Base-by-base conservation (phyloP, 179 eudicot genomes). In the Vitellaria paradoxa region DNA sequence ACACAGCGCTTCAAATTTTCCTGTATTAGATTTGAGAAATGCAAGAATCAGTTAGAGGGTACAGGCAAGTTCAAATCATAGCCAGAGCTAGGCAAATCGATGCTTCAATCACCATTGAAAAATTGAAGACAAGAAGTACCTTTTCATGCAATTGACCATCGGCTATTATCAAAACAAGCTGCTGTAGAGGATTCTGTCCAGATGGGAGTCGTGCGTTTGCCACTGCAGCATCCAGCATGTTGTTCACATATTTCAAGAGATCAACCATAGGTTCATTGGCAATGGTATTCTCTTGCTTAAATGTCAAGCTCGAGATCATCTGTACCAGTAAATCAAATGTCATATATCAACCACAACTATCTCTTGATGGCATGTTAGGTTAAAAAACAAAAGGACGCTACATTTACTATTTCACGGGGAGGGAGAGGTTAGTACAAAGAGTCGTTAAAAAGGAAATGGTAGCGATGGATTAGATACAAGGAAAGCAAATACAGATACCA, bases 281-380 rank as follows among this genome's bases (percentile, higher is more conserved):
- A 50, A 96, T 82, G 0, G 91, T 90, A 79, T 94, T 94, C 81
- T 96, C 99, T 90, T 96, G 99, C 85, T 88, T 88, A 74, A 96
- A 96, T 63, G 97, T 89, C 81, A 96, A 85, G 82, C 90, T 94
- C 70, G 99, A 94, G 77, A 96, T 85, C 93, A 96, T 94, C 99
- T 94, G 94, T 60, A 23, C 50, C 83, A 87, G 67, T 60, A 10
- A 42, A 71, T 79, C 45, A 72, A 46, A 59, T 9, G n/a, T 63
- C 37, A 47, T n/a, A 37, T 10, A 65, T 47, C 17, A 46, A 6
- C 9, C 68, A 63, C 42, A 52, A 26, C 2, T 42, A 23, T 7
- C 24, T 6, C 56, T 49, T 72, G 12, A 30, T 10, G 30, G 14
- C 67, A 64, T 24, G 6, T 24, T 24, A n/a, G 23, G 30, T 55